Percentiles rank a stretch among this genome's conserved stretches.
Conservation (phyloP, 176 grass and related monocot genomes). For the Saccharum officinarum region DNA sequence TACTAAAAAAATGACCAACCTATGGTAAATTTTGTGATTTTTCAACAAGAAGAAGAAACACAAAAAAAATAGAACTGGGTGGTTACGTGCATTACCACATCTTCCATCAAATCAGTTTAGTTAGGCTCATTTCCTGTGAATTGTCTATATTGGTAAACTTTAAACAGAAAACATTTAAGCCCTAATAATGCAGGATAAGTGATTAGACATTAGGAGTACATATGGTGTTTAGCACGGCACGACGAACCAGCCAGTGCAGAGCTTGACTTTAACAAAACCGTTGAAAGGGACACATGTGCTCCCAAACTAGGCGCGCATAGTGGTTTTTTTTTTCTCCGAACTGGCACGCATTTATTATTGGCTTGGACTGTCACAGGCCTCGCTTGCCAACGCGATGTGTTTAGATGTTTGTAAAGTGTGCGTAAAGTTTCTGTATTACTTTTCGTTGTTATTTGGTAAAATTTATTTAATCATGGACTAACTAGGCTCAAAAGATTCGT, state of each 20-base stretch:
- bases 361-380: slow-evolving; percentile 20
- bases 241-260: background rate
- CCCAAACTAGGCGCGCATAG: slow-evolving; percentile 1
- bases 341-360: slow-evolving; percentile 11
- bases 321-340: background rate
- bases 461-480: too few species aligned
- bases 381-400: background rate
- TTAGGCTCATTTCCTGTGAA: background rate
- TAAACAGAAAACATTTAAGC: background rate
- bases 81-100: background rate
- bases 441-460: too few species aligned
- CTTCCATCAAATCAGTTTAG: too few species aligned
- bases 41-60: background rate
- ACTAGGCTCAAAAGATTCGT: too few species aligned
- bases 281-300: slow-evolving; percentile 32
- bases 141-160: background rate
- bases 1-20: background rate
- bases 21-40: too few species aligned
- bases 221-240: background rate
- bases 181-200: slow-evolving; percentile 2
- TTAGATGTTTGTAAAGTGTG: too few species aligned
- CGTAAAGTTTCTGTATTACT: too few species aligned
- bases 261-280: slow-evolving; percentile 35
- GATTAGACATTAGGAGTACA: background rate
- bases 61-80: background rate